Evolutionary conservation across 1,139 yeast species (phyloP).

Genomic region (Taphrina communis): DNA sequence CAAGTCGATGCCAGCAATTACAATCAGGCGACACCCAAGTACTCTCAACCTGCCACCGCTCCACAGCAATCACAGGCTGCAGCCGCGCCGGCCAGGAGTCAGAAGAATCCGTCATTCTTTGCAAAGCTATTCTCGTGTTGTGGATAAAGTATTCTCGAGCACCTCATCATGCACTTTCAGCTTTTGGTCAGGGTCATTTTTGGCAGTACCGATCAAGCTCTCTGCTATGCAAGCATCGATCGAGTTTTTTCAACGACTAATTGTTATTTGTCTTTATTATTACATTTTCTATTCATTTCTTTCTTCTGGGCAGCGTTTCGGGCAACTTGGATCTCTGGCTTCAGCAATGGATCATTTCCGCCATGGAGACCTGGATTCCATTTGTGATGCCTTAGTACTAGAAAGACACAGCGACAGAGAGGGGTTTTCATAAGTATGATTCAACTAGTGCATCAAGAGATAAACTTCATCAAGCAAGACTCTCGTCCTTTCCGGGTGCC

Average conservation of each 20-base stretch:
- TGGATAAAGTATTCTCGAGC: background rate
- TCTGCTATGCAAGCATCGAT: background rate
- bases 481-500: too few species aligned
- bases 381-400: background rate
- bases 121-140: slow-evolving; percentile 23
- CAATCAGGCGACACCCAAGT: slow-evolving; percentile 6
- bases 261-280: slow-evolving; percentile 14
- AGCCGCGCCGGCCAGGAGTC: slow-evolving; percentile 3
- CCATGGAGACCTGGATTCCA: too few species aligned
- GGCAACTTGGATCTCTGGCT: background rate
- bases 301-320: background rate
- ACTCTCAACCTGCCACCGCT: background rate
- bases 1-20: slow-evolving; percentile 1
- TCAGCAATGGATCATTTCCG: background rate
- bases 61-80: slow-evolving; percentile 22
- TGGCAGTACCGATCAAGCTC: background rate
- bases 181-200: too few species aligned
- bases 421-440: background rate
- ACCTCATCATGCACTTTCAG: too few species aligned
- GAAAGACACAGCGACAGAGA: background rate
- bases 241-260: background rate
- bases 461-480: too few species aligned
- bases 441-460: background rate
- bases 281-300: background rate
- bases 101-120: slow-evolving; percentile 16